Evolutionary conservation across 257 asterid species (phyloP).

Genomic region (Fraxinus quadrangulata): DNA sequence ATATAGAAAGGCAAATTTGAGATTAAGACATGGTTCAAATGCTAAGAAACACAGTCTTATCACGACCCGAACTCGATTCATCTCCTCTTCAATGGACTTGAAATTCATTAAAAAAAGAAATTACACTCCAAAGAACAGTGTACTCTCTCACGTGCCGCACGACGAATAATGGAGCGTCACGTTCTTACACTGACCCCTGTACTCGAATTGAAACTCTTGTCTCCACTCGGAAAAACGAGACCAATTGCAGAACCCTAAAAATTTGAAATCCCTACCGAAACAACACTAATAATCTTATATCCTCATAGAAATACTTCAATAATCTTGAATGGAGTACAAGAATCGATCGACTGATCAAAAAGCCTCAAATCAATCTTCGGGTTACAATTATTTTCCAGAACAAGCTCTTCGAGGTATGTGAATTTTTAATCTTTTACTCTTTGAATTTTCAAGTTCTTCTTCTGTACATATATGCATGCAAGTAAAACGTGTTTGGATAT

Average conservation of each 20-base stretch:
- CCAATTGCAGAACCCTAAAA: not conserved
- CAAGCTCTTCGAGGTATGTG: slow-evolving; percentile 39
- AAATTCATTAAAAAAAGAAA: no score
- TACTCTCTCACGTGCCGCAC: not conserved
- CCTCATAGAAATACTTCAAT: not conserved
- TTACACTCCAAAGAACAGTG: no score
- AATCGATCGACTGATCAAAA: slow-evolving; percentile 21
- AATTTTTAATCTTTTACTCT: not conserved
- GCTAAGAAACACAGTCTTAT: no score
- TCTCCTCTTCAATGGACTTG: no score
- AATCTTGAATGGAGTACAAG: slow-evolving; percentile 33
- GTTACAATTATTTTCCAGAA: slow-evolving; percentile 22
- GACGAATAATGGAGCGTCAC: not conserved
- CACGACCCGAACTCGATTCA: no score
- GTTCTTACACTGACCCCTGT: not conserved
- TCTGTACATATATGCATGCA: no score
- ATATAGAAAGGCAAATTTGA: no score
- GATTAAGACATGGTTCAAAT: no score
- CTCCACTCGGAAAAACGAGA: not conserved
- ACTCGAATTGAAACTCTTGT: not conserved
- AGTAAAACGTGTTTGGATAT: not conserved
- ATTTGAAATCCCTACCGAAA: not conserved
- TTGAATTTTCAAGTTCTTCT: not conserved
- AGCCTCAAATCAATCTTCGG: slow-evolving; percentile 25
- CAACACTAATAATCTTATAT: not conserved